Percentiles rank a stretch among this genome's conserved stretches.
phyloP scores from a whole-genome alignment of 495 filamentous ascomycete species.

The Cudoniella acicularis region DNA sequence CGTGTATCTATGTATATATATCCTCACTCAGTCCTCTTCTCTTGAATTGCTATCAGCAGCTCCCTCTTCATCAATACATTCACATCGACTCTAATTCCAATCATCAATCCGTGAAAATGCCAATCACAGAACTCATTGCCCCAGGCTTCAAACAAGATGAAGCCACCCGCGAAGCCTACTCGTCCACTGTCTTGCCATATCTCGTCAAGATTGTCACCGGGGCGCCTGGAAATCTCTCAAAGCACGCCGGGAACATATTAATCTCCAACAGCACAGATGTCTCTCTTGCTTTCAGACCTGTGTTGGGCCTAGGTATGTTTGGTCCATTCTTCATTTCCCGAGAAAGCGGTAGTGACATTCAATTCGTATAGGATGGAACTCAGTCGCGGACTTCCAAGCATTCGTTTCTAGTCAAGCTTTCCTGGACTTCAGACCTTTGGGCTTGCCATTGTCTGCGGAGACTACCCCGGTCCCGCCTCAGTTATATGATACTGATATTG shows the following conservation, averaged over 20 bases:
- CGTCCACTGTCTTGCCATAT: background rate
- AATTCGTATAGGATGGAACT: background rate
- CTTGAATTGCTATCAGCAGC: background rate
- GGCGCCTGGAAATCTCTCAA: background rate
- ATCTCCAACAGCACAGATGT: background rate
- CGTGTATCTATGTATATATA: background rate
- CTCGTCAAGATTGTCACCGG: background rate
- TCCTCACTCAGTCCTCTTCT: background rate
- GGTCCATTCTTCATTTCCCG: background rate
- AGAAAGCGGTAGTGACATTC: background rate
- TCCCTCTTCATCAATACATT: background rate
- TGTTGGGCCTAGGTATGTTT: background rate
- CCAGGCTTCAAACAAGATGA: background rate
- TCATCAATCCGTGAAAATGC: background rate
- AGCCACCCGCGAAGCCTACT: background rate
- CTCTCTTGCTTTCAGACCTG: background rate
- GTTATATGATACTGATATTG: background rate
- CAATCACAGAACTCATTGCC: background rate
- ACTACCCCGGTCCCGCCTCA: background rate
- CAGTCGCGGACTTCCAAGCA: background rate
- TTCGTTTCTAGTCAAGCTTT: background rate
- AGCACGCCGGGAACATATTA: background rate
- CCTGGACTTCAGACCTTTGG: background rate
- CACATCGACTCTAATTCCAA: background rate
- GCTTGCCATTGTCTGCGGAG: background rate